Conservation (phyloP, 208 protist species). For the Acanthamoeba castellanii region DNA sequence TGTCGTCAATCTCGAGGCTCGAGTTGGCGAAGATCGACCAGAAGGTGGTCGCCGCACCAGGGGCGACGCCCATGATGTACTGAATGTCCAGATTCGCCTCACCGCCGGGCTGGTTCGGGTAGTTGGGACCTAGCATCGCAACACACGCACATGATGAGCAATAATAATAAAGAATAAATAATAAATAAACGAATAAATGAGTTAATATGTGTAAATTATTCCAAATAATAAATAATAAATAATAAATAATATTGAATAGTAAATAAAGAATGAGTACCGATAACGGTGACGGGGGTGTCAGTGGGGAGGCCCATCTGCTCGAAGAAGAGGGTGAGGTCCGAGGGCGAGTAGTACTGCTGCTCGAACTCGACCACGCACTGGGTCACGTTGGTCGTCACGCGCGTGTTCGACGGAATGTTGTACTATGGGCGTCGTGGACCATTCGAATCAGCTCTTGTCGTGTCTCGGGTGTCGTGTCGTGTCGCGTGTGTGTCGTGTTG, state of each 20-base stretch:
- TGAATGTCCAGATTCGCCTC: conserved; percentile 81
- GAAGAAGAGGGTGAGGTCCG: conserved; percentile 79
- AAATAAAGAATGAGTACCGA: not conserved
- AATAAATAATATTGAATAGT: not conserved
- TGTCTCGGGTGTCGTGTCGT: too few species aligned
- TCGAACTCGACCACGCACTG: conserved; percentile 71
- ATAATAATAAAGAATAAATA: not conserved
- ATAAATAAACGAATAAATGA: not conserved
- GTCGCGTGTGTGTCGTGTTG: not conserved
- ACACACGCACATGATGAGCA: not conserved
- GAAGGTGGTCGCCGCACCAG: conserved; percentile 76
- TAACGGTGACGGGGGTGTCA: conserved; percentile 40
- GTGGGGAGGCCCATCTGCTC: conserved; percentile 53
- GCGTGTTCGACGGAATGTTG: conserved; percentile 65
- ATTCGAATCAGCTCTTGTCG: too few species aligned
- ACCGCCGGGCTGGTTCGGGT: conserved; percentile 66
- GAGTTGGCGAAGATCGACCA: conserved; percentile 71
- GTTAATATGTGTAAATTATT: too few species aligned
- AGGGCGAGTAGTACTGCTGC: conserved; percentile 77
- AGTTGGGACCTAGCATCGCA: conserved; percentile 48
- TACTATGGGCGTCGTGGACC: not conserved
- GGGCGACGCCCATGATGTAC: conserved; percentile 82
- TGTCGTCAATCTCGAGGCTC: conserved; percentile 23
- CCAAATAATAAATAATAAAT: not conserved
- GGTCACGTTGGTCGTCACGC: conserved; percentile 59